Evolutionary conservation across 164 flowering plant species (phyloP).

Genomic region (Vitis rupestris): DNA sequence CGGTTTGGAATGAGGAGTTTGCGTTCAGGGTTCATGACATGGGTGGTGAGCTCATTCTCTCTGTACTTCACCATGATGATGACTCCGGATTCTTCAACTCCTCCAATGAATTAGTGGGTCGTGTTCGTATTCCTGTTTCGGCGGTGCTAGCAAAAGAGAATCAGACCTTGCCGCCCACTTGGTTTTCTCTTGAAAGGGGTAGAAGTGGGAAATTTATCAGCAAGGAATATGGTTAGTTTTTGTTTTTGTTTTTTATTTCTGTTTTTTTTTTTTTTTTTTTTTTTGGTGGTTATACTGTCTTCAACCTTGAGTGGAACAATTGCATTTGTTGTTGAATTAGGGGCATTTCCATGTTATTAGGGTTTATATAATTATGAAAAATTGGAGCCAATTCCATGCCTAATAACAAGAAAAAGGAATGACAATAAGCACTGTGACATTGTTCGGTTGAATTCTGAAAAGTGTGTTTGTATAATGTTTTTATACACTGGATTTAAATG

Average conservation of each 20-base stretch:
- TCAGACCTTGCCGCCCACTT: conserved; percentile 62
- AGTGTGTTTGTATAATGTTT: too few relatives aligned
- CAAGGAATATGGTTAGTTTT: conserved; percentile 50
- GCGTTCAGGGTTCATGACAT: conserved; percentile 50
- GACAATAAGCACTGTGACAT: too few relatives aligned
- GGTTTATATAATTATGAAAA: too few relatives aligned
- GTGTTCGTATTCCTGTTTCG: conserved; percentile 58
- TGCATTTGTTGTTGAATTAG: too few relatives aligned
- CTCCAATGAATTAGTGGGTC: conserved; percentile 49
- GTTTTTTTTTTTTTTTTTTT: not conserved
- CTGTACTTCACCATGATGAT: conserved; percentile 34
- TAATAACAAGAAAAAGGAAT: too few relatives aligned
- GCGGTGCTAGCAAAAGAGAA: conserved; percentile 44
- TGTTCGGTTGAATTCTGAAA: too few relatives aligned
- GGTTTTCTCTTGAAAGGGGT: conserved; percentile 60
- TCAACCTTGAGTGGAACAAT: not conserved
- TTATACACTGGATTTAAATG: too few relatives aligned
- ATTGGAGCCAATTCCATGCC: too few relatives aligned
- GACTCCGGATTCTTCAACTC: conserved; percentile 30
- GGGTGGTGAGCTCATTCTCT: conserved; percentile 56
- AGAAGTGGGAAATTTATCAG: conserved; percentile 29
- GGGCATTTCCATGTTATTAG: too few relatives aligned
- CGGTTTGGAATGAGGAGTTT: conserved; percentile 86
- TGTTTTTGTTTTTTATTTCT: not conserved
- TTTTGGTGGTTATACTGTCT: not conserved